Base-by-base conservation (phyloP, 75 land plant species). In the Chamaecyparis obtusa region DNA sequence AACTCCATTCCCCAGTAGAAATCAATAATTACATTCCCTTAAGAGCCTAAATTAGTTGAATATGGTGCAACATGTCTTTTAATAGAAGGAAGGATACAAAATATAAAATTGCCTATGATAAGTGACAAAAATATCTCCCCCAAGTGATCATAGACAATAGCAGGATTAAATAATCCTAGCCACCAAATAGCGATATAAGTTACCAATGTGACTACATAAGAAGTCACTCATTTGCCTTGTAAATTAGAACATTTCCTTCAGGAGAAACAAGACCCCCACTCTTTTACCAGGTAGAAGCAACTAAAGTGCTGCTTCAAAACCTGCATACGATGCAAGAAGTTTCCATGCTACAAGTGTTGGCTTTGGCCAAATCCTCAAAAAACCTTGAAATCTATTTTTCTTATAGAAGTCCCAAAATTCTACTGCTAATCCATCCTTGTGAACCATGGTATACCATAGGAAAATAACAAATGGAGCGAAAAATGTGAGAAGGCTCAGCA, bases 1-100 rank as follows among this genome's bases (percentile, higher is more conserved):
- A 98, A 89, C 91, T 98, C 99, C 99, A 98, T 98, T 37, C 99
- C 99, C 99, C 99, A 98, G 84, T 95, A 98, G 90, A 98, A 98
- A 87, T 98, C 99, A 85, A 96, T 95, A 55, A 98, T 90, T 8
- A 94, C 49, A 86, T 98, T 94, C 39, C 99, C 99, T 49, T 93
- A 94, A 69, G 99, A 98, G 33, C 99, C 99, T 89, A 96, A 95
- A 92, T 98, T 99, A 87, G 96, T 86, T 32, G 99, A 98, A 86
- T 99, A 98, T 83, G 99, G 99, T 24, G 94, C 94, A 77, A 94
- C 37, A 81, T 94, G 99, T 84, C 99, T 99, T 90, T 98, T 98
- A 3, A 98, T 89, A 89, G 95, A 95, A 64, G 96, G 87, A 83
- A 97, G 88, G 88, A 95, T 85, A 87, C 99, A 98, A 88, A 98